These are phyloP conservation scores for Metarhizium humberi DNA, from an alignment of 2,329 filamentous ascomycete species.

Conservation along the genomic window DNA sequence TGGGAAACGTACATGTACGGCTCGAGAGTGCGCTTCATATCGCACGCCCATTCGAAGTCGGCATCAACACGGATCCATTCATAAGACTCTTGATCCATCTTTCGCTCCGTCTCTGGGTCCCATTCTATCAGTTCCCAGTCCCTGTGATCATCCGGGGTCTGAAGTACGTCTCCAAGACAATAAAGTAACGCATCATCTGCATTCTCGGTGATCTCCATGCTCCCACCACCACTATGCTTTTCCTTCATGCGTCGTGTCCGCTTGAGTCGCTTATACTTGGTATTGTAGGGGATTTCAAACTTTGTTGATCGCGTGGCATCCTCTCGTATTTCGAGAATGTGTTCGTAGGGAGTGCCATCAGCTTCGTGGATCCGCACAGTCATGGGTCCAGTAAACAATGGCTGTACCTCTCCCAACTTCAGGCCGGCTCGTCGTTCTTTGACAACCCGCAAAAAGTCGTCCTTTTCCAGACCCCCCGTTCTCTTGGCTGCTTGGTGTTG, in stretches of 20 bases:
- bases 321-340: conserved; percentile 92
- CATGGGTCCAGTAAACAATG: conserved; percentile 92
- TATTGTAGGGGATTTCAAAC: conserved; percentile 96
- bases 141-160: conserved; percentile 68
- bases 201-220: conserved; percentile 49
- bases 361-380: conserved; percentile 97
- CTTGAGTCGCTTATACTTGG: conserved; percentile 96
- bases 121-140: conserved; percentile 85
- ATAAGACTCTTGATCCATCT: conserved; percentile 93
- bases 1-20: conserved; percentile 98
- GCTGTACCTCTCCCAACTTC: conserved; percentile 58
- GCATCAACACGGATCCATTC: conserved; percentile 98
- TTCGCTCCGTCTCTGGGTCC: conserved; percentile 77
- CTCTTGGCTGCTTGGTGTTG: conserved; percentile 39
- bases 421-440: conserved; percentile 69
- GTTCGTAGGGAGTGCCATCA: conserved; percentile 95
- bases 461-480: conserved; percentile 48
- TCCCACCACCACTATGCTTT: conserved; percentile 47
- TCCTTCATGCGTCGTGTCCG: conserved; percentile 76
- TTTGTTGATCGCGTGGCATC: conserved; percentile 63
- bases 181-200: conserved; percentile 81
- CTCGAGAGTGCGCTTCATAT: conserved; percentile 71
- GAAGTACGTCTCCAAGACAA: conserved; percentile 83
- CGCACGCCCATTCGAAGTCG: conserved; percentile 96
- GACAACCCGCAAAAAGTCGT: conserved; percentile 74